phyloP scores from a whole-genome alignment of 2,329 filamentous ascomycete genomes.

The Aureobasidium sp. region DNA sequence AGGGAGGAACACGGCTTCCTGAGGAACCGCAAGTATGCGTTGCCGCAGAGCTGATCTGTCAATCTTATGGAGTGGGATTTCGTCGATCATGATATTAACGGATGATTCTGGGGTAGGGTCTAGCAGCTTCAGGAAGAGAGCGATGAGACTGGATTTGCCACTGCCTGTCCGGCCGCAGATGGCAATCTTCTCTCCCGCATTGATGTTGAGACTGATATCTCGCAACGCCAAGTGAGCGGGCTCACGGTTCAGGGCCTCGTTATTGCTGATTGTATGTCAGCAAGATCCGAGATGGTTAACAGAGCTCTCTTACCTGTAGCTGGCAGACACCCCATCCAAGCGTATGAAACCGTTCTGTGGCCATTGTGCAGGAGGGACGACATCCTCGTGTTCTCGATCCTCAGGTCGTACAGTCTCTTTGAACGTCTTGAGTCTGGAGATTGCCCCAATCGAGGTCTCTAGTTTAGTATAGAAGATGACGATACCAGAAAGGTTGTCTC shows the following conservation, averaged over 20 bases:
- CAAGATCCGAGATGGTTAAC: no score
- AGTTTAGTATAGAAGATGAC: conserved; percentile 47
- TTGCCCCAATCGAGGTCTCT: conserved; percentile 51
- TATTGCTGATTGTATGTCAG: background rate
- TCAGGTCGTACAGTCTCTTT: background rate
- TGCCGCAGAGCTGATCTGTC: conserved; percentile 37
- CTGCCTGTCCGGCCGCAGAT: conserved; percentile 48
- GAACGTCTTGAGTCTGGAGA: conserved; percentile 31
- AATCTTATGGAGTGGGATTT: conserved; percentile 39
- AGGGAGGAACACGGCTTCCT: conserved; percentile 43
- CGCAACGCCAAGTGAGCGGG: background rate
- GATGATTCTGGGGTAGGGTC: conserved; percentile 24
- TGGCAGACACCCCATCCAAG: background rate
- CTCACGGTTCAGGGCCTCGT: background rate
- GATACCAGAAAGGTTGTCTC: conserved; percentile 40
- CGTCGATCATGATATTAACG: conserved; percentile 26
- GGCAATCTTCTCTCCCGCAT: conserved; percentile 38
- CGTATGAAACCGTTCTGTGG: background rate
- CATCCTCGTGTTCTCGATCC: conserved; percentile 34
- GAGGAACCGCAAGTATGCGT: conserved; percentile 38
- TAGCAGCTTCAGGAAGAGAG: conserved; percentile 41
- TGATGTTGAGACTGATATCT: conserved; percentile 45
- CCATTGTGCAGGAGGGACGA: conserved; percentile 46
- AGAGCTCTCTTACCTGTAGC: background rate
- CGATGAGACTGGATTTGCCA: conserved; percentile 43